Conservation (phyloP, 148 eudicot genomes). For the Cornus kousa region DNA sequence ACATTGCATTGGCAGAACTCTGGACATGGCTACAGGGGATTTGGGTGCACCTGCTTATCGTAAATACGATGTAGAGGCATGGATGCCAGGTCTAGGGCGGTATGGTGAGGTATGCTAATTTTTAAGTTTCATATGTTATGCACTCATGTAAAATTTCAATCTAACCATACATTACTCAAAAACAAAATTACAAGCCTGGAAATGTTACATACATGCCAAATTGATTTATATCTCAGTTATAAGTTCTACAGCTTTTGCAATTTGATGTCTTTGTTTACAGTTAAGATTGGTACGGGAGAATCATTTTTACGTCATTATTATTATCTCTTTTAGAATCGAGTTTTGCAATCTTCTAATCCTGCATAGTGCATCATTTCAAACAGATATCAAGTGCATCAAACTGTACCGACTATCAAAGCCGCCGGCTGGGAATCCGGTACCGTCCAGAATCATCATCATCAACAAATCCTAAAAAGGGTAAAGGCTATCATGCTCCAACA, state of each 20-base stretch:
- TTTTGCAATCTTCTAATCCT: neutral
- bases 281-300: no score
- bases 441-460: constrained; percentile 58
- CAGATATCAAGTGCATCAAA: constrained; percentile 97
- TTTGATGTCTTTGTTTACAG: neutral
- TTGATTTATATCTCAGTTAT: no score
- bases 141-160: neutral
- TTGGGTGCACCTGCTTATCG: constrained; percentile 95
- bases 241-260: neutral
- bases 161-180: no score
- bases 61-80: constrained; percentile 91
- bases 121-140: neutral
- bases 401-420: constrained; percentile 93
- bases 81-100: constrained; percentile 97
- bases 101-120: constrained; percentile 73
- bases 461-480: constrained; percentile 49
- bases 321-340: neutral
- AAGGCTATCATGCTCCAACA: constrained; percentile 46
- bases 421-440: constrained; percentile 75
- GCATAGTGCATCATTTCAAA: neutral
- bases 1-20: constrained; percentile 46
- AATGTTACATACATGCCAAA: neutral
- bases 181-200: neutral
- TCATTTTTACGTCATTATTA: no score
- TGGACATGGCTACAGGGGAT: constrained; percentile 92